Percentiles rank a stretch among this genome's conserved stretches.
phyloP scores from a whole-genome alignment of 306 rosid genomes.

The Rosa persica region DNA sequence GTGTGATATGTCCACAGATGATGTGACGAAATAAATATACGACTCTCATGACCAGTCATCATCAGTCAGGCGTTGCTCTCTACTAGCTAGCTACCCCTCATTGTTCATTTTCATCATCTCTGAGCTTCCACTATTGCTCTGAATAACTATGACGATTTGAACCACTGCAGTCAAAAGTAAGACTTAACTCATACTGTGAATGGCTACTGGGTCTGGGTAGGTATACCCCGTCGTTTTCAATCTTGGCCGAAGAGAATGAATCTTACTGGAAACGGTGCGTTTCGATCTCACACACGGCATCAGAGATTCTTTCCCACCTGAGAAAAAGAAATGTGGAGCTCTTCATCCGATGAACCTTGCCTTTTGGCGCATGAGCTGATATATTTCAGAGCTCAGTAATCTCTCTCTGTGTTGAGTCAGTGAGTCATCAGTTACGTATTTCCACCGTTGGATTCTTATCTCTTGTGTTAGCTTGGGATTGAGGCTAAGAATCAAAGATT shows the following conservation, averaged over 20 bases:
- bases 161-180: conserved; percentile 8
- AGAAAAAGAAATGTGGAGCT: conserved; percentile 1
- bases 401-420: not conserved
- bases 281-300: conserved; percentile 20
- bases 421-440: not conserved
- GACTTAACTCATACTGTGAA: conserved; percentile 9
- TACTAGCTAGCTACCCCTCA: not conserved
- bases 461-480: not conserved
- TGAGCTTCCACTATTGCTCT: conserved; percentile 1
- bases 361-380: conserved; percentile 14
- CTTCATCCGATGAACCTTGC: conserved; percentile 8
- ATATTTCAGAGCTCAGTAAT: not conserved
- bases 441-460: conserved; percentile 25
- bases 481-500: not conserved
- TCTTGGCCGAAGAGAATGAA: conserved; percentile 19
- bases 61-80: conserved; percentile 6
- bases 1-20: not conserved
- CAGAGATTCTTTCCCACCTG: conserved; percentile 37
- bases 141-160: not conserved
- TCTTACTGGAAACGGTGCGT: conserved; percentile 6
- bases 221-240: not conserved
- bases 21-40: conserved; percentile 9
- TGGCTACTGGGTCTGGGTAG: not conserved
- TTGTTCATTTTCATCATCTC: not conserved
- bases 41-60: conserved; percentile 4